phyloP scores from a whole-genome alignment of 148 eudicot species.

The Polygonum aviculare region DNA sequence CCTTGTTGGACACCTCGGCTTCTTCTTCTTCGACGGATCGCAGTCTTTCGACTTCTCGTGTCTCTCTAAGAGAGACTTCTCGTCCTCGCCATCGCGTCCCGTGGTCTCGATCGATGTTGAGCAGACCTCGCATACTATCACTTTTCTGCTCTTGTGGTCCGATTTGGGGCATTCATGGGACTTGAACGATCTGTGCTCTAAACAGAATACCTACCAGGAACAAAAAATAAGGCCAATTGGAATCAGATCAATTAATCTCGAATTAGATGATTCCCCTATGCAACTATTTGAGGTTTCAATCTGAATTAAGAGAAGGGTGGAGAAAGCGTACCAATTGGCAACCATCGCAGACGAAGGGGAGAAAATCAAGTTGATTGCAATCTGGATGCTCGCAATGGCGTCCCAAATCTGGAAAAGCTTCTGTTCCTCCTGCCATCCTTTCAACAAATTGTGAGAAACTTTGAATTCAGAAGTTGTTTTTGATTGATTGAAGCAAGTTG shows the following conservation, averaged over 20 bases:
- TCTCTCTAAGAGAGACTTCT: conserved; percentile 36
- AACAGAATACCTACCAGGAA: conserved; percentile 52
- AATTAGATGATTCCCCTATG: not conserved
- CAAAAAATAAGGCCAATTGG: not conserved
- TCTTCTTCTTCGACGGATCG: conserved; percentile 74
- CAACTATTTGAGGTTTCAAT: not conserved
- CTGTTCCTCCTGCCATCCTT: conserved; percentile 65
- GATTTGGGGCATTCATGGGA: conserved; percentile 69
- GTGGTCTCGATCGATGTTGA: conserved; percentile 65
- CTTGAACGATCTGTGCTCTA: conserved; percentile 70
- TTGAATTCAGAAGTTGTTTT: not conserved
- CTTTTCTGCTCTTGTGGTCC: conserved; percentile 53
- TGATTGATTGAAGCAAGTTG: not conserved
- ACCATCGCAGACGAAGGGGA: conserved; percentile 72
- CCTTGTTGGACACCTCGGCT: conserved; percentile 48
- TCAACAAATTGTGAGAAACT: not conserved
- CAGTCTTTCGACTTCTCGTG: conserved; percentile 68
- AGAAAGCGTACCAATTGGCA: conserved; percentile 46
- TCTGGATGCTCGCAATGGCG: conserved; percentile 56
- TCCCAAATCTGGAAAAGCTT: conserved; percentile 76
- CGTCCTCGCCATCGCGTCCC: conserved; percentile 35
- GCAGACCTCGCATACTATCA: conserved; percentile 59
- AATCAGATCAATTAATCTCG: not conserved
- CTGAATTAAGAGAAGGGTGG: not conserved
- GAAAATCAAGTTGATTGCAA: conserved; percentile 81